Base-by-base conservation (phyloP, 345 rosid species). In the Physaria fendleri region DNA sequence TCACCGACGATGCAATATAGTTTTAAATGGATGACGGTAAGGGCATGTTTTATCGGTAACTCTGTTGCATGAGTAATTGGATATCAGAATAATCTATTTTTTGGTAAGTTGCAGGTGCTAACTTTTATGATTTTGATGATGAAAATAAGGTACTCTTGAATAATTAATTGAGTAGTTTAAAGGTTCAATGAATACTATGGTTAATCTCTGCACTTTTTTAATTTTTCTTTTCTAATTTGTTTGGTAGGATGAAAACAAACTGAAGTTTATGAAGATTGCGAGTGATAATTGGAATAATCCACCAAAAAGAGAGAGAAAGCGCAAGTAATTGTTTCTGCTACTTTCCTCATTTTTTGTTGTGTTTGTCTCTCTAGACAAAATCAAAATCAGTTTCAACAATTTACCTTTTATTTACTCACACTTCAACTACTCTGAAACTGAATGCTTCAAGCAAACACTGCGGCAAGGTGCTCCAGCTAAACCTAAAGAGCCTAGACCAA, bases 1-100 rank as follows among this genome's bases (percentile, higher is more conserved):
- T 94, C 65, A 90, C 95, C 0, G 99, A 94, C 76, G 97, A 90
- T 79, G 99, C 96, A 1, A 90, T 94, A 52, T 87, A 90, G 68
- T 94, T 94, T 72, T 87, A 94, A 73, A 83, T 90, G 99, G 99
- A 90, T 60, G 97, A 90, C 65, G 81, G 96, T 94, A 85, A 61
- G 96, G 50, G 32, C 48, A 15, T 56, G 9, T 24, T 1, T 14
- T 16, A 2, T 9, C 35, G 40, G 30, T 32, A 24, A 15, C 3
- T 27, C 28, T 14, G 24, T 38, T 29, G 30, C 34, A 28, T 58
- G 34, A 43, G 16, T 51, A 35, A 24, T 52, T 20, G 18, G 38
- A 52, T 38, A 10, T 42, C 32, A 10, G 25, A 43, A 65, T 53
- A 51, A 65, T 39, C 15, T 25, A 2, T 35, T 18, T 16, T 29